Percentiles rank a stretch among this genome's conserved stretches.
phyloP scores from a whole-genome alignment of 2,329 filamentous ascomycete genomes.

The Cryphonectria radicalis region DNA sequence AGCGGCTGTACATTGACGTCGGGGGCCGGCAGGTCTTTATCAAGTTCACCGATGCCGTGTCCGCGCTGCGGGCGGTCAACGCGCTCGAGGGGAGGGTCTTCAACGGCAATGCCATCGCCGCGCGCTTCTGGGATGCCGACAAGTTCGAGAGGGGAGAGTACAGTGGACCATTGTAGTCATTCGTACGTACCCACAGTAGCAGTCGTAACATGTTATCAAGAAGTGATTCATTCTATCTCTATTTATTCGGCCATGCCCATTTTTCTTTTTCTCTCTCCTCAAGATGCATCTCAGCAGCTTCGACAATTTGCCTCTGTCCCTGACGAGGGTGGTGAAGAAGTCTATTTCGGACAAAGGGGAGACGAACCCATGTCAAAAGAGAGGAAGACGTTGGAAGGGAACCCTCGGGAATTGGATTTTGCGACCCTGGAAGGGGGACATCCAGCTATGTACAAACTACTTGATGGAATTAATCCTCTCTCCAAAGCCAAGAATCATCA shows the following conservation, averaged over 20 bases:
- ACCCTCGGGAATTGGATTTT: constrained; percentile 18
- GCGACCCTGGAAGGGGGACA: not conserved
- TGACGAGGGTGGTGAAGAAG: constrained; percentile 18
- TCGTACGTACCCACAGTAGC: constrained; percentile 9
- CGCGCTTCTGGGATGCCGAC: constrained; percentile 80
- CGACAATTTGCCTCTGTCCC: too few species aligned
- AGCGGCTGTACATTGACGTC: constrained; percentile 76
- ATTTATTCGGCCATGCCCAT: not conserved
- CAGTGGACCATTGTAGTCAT: constrained; percentile 29
- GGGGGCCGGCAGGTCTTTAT: constrained; percentile 78
- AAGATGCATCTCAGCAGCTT: too few species aligned
- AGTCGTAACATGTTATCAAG: not conserved
- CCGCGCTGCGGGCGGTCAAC: constrained; percentile 86
- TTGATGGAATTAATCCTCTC: not conserved
- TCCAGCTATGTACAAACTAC: constrained; percentile 18
- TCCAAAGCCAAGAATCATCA: not conserved
- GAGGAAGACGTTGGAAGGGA: not conserved
- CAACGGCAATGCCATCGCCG: constrained; percentile 82
- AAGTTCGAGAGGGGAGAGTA: constrained; percentile 76
- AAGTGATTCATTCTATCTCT: not conserved
- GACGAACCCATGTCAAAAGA: not conserved
- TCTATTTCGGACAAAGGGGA: not conserved
- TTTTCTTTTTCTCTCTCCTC: too few species aligned
- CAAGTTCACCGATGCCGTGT: constrained; percentile 85
- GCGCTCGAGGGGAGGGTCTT: constrained; percentile 87